Conservation (phyloP, 305 asterid genomes). For the Fraxinus angustifolia region DNA sequence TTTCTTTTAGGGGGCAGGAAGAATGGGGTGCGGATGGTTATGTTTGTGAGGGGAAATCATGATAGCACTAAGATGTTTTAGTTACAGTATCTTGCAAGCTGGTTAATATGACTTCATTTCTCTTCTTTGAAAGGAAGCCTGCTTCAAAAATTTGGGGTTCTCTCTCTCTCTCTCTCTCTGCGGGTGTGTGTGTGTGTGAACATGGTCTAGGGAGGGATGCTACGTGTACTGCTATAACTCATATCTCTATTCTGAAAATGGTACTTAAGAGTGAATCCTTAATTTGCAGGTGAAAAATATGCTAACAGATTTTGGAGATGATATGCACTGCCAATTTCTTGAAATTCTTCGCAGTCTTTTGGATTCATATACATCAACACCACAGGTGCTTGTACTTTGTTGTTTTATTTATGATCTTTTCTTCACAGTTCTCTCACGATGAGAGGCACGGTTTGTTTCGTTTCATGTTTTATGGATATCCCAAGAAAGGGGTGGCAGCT, state of each 20-base stretch:
- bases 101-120: background rate
- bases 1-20: background rate
- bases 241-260: background rate
- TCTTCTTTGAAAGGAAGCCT: background rate
- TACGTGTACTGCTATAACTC: background rate
- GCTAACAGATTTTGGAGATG: conserved; percentile 90
- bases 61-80: background rate
- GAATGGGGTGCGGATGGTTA: background rate
- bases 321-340: conserved; percentile 96
- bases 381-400: conserved; percentile 49
- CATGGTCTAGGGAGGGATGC: background rate
- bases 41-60: background rate
- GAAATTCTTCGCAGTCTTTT: conserved; percentile 94
- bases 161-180: background rate
- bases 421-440: conserved; percentile 4
- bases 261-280: conserved; percentile 6
- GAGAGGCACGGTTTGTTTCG: background rate
- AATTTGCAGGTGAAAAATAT: conserved; percentile 75
- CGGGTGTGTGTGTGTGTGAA: background rate
- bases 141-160: background rate
- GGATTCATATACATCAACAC: conserved; percentile 67
- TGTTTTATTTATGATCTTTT: conserved; percentile 7
- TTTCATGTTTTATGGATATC: conserved; percentile 6
- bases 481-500: conserved; percentile 5
- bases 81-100: background rate